A percentile compares a stretch with the other conserved stretches of the same genome.
Conservation (phyloP, 192 early-diverging fungal species). For the Backusella macrospora region DNA sequence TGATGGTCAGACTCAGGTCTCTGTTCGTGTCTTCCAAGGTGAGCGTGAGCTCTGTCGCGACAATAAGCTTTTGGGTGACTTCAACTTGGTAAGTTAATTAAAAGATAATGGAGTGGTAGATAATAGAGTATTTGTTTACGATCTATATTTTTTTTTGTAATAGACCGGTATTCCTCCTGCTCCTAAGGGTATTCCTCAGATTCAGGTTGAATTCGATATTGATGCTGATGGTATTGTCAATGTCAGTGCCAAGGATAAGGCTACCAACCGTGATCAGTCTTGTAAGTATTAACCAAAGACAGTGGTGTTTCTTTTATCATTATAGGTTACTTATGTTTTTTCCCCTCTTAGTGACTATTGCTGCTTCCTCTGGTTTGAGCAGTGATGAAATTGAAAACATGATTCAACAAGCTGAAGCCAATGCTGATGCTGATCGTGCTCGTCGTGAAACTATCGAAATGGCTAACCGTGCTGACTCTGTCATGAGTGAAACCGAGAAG, state of each 20-base stretch:
- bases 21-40: conserved; percentile 96
- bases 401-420: conserved; percentile 85
- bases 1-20: conserved; percentile 93
- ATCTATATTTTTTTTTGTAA: not conserved
- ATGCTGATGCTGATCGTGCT: conserved; percentile 91
- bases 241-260: conserved; percentile 94
- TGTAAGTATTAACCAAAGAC: conserved; percentile 32
- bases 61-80: conserved; percentile 97
- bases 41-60: conserved; percentile 93
- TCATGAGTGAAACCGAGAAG: conserved; percentile 94
- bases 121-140: not conserved
- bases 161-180: conserved; percentile 88
- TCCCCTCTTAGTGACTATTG: conserved; percentile 72
- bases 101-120: not conserved
- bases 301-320: not conserved
- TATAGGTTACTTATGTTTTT: not conserved
- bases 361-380: conserved; percentile 87
- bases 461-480: conserved; percentile 87
- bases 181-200: conserved; percentile 91
- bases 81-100: conserved; percentile 65
- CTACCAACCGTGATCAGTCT: conserved; percentile 88
- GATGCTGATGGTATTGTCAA: conserved; percentile 98
- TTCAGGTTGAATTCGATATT: conserved; percentile 97
- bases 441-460: conserved; percentile 92
- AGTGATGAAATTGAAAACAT: conserved; percentile 94